Evolutionary conservation across 2,329 filamentous ascomycete species (phyloP), one percentile per base, ranked within the genome.

Genomic region (Periconia sp.): DNA sequence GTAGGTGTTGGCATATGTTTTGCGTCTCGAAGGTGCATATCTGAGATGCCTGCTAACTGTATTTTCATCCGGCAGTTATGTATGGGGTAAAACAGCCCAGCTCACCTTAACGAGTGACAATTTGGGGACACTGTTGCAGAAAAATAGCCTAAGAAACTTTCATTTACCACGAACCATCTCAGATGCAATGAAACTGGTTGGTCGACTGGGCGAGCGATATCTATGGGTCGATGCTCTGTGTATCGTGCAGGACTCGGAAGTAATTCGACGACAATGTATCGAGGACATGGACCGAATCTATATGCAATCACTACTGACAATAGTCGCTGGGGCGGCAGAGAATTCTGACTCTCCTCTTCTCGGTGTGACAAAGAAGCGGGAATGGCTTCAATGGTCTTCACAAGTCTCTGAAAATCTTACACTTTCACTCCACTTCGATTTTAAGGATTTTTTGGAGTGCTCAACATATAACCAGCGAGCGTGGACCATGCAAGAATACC

Each of bases 271-370:
- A 30, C 53, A 56, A 30, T 40, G 15, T 20, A 49, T 56, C 11
- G 49, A 49, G 11, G 50, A 56, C 35, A 56, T 56, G 53, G 50
- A 47, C 30, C 18, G 37, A 10, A 56, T 56, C 23, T 56, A 53
- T 31, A 30, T 41, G 14, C 23, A 50, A 3, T 52, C 53, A 23
- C 18, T 56, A 23, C 50, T 53, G 8, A 53, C 53, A 10, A 56
- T 56, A 13, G 40, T 56, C 9, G 45, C 53, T 18, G 53, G 37
- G n/a, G 53, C 50, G 6, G 30, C 41, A 27, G 3, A 20, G 10
- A 37, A 18, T 47, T 23, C 53, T 2, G 44, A 56, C 37, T 40
- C 45, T 40, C 46, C 45, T 27, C 46, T 56, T 18, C 41, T 45
- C 27, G 53, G 53, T 9, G 49, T 56, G 7, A 46, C 50, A 8